Conservation (phyloP, 1,284 basidiomycete genomes). For the Laetiporus sulphureus region DNA sequence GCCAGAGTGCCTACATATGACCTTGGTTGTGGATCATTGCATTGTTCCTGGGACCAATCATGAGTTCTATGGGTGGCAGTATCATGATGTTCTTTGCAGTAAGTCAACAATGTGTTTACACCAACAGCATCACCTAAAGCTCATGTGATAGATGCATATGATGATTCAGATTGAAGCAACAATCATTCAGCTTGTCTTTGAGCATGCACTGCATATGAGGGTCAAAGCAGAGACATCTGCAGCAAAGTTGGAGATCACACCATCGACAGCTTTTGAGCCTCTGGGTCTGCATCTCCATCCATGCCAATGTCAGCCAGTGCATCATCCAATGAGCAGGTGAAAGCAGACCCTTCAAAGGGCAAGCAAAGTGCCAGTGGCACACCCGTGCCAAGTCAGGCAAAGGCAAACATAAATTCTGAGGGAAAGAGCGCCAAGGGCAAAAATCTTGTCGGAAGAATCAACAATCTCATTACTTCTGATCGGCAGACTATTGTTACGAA, state of each 20-base stretch:
- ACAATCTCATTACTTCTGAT: slow-evolving; percentile 33
- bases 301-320: no score
- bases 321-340: slow-evolving; percentile 4
- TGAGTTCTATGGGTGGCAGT: no score
- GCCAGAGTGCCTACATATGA: slow-evolving; percentile 26
- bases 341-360: not conserved
- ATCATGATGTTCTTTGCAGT: slow-evolving; percentile 31
- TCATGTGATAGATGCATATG: slow-evolving; percentile 26
- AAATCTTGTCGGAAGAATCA: slow-evolving; percentile 39
- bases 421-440: slow-evolving; percentile 15
- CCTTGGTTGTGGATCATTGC: slow-evolving; percentile 55
- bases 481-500: slow-evolving; percentile 21
- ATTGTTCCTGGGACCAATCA: slow-evolving; percentile 49
- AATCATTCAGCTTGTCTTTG: slow-evolving; percentile 60
- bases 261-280: slow-evolving; percentile 2
- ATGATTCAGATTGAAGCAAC: slow-evolving; percentile 51
- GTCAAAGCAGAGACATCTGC: slow-evolving; percentile 39
- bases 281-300: no score
- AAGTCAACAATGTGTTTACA: slow-evolving; percentile 10
- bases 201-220: slow-evolving; percentile 61
- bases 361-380: not conserved
- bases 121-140: not conserved
- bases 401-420: not conserved
- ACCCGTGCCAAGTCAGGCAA: not conserved
- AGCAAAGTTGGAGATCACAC: slow-evolving; percentile 2